Evolutionary conservation across 1,284 basidiomycete species (phyloP), one percentile per base, ranked within the genome.

Genomic region (Apiotrichum gracile): DNA sequence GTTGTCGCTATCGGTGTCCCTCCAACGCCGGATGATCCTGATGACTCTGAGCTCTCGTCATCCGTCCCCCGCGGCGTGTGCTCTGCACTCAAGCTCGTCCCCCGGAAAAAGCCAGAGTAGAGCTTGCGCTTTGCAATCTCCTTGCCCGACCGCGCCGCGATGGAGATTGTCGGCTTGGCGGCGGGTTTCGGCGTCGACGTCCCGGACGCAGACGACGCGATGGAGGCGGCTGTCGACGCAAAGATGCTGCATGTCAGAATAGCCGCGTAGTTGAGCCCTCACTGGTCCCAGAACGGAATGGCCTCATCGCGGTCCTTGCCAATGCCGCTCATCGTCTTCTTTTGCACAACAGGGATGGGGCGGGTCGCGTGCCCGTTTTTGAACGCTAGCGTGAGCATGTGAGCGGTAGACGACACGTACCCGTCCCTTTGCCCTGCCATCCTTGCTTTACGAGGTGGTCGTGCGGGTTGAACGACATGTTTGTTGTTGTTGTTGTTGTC

Each of bases 261-360:
- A 19, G n/a, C 8, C 17, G 46, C 24, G 24, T 17, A 6, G n/a
- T 19, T 14, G n/a, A n/a, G 34, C 27, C 81, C 86, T 72, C 64
- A 92, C 90, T 92, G 88, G 72, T 96, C 91, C 91, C 91, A 96
- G 81, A 94, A 96, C 44, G 89, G 88, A 68, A 92, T 91, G 0
- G 88, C 88, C 62, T 91, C 90, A 68, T 93, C 91, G 58, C 91
- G 80, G 72, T 94, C 90, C 70, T 89, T 91, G 51, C 91, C 91
- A 50, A 96, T 76, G 1, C 91, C 91, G 17, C 82, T 76, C 21
- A 93, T 78, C 5, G 81, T 87, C 77, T 86, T 88, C 79, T 94
- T 94, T 72, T 88, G 86, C 1, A 85, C 80, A 35, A 92, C 82
- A 2, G 85, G 79, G 43, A 96, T 76, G 3, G 91, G 91, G 19